Conservation (phyloP, 306 rosid genomes). For the Inga oerstediana region DNA sequence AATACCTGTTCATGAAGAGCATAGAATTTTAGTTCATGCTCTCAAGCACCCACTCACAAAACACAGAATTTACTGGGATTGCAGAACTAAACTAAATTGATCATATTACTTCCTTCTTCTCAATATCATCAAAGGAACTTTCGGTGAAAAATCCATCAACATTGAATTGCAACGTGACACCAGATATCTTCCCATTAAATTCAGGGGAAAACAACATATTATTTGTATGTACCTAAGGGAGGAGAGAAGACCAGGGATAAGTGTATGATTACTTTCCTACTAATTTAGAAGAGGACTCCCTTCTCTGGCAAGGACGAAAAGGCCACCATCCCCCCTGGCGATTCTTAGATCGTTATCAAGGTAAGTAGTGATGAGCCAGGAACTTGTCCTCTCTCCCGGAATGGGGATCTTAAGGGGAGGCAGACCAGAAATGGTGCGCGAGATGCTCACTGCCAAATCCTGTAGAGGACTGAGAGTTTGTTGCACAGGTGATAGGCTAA, state of each 20-base stretch:
- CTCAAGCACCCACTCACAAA: not conserved
- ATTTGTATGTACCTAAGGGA: conserved; percentile 7
- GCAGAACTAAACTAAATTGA: conserved; percentile 8
- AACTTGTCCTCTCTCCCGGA: conserved; percentile 83
- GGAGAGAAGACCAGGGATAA: not conserved
- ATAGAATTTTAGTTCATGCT: not conserved
- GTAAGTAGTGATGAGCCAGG: conserved; percentile 88
- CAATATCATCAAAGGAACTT: conserved; percentile 24
- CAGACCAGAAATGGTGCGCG: conserved; percentile 78
- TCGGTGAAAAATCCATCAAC: conserved; percentile 17
- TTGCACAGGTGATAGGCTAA: conserved; percentile 68
- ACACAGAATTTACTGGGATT: not conserved
- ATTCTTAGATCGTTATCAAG: conserved; percentile 85
- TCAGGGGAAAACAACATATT: not conserved
- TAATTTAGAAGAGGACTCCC: conserved; percentile 77
- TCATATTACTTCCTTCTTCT: conserved; percentile 20
- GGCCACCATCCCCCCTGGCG: conserved; percentile 96
- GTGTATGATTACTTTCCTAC: conserved; percentile 37
- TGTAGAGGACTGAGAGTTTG: conserved; percentile 74
- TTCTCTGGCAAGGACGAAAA: conserved; percentile 83
- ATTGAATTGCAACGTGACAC: conserved; percentile 30
- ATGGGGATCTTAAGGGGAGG: conserved; percentile 80
- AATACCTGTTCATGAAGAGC: not conserved
- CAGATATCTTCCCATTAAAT: conserved; percentile 20
- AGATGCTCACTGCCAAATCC: conserved; percentile 56